A percentile compares a stretch with the other conserved stretches of the same genome.
Evolutionary conservation across 306 rosid species (phyloP).

Genomic region (Quercus suber): DNA sequence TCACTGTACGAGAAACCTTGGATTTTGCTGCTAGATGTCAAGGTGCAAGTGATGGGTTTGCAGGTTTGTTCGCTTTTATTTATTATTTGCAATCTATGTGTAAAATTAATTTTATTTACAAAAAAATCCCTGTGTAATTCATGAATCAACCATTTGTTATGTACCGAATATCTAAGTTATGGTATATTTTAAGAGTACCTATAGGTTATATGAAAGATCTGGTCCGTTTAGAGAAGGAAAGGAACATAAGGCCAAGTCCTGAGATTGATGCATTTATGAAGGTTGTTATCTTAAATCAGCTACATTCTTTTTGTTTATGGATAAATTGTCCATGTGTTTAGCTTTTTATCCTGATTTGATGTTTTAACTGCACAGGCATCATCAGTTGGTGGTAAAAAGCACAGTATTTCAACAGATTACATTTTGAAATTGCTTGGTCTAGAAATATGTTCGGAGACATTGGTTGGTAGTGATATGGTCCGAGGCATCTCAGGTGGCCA

Average conservation of each 20-base stretch:
- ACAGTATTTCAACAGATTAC: constrained; percentile 77
- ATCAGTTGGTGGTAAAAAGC: constrained; percentile 70
- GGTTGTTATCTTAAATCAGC: constrained; percentile 37
- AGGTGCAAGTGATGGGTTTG: constrained; percentile 72
- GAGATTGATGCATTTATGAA: constrained; percentile 91
- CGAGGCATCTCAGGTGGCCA: constrained; percentile 95
- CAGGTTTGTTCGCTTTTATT: constrained; percentile 42
- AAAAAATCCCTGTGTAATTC: not conserved
- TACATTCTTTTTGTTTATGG: not conserved
- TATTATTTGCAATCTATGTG: not conserved
- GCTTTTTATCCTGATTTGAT: not conserved
- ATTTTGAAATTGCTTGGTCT: constrained; percentile 81
- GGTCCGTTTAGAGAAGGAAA: constrained; percentile 50
- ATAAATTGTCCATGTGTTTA: not conserved
- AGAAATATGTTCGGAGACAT: constrained; percentile 78
- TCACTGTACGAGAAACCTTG: constrained; percentile 85
- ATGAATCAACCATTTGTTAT: not conserved
- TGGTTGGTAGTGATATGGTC: constrained; percentile 78
- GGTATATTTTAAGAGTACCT: not conserved
- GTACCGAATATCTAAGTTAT: not conserved
- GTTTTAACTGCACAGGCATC: constrained; percentile 63
- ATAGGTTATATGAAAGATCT: constrained; percentile 52
- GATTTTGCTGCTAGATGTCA: constrained; percentile 96
- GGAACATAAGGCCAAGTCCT: constrained; percentile 66
- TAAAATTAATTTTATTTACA: too few relatives aligned